Base-by-base conservation (phyloP, 2,329 filamentous ascomycete species). In the Aspergillus sp. region DNA sequence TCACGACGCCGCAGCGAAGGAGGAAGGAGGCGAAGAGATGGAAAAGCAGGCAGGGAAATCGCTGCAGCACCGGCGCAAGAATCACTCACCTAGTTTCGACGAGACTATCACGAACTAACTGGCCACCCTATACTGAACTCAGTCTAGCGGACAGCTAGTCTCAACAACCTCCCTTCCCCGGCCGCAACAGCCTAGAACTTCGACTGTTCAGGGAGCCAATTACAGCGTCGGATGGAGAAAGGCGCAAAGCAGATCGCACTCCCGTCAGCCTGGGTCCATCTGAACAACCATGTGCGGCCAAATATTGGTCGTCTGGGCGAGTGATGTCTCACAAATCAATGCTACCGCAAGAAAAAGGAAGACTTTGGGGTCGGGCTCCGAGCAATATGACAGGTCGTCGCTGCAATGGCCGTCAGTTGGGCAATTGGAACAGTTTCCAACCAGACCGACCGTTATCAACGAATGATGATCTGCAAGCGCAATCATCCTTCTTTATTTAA, bases 391-490 rank as follows among this genome's bases (percentile, higher is more conserved):
- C 23, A 50, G 30, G 22, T 57, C 46, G 19, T 22, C 9, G 19
- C 45, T 46, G 50, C 13, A 34, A 30, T n/a, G 30, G 23, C 9
- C 34, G 34, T 43, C 46, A 46, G 19, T 22, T 41, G 34, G 34
- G 31, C 11, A 13, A 41, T 13, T 38, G 34, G 34, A 41, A 41
- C 34, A 41, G 17, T 51, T 31, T 47, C 49, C 28, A 55, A 30
- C 22, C 8, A 48, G 53, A 15, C 34, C 38, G 23, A 41, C 49
- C 57, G 50, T 59, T 59, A 53, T 46, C 41, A 43, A 46, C 48
- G 49, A 52, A 58, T 51, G 48, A 59, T 48, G 57, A 59, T 59
- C 57, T 53, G 57, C 57, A 53, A 48, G 38, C 57, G 57, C 57
- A 59, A 47, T 59, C 19, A 34, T 46, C 50, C 56, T 28, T n/a